Percentiles rank a stretch among this genome's conserved stretches.
These are phyloP conservation scores for Pseudevernia furfuracea DNA, from an alignment of 495 filamentous ascomycete species.

Conservation along the genomic window DNA sequence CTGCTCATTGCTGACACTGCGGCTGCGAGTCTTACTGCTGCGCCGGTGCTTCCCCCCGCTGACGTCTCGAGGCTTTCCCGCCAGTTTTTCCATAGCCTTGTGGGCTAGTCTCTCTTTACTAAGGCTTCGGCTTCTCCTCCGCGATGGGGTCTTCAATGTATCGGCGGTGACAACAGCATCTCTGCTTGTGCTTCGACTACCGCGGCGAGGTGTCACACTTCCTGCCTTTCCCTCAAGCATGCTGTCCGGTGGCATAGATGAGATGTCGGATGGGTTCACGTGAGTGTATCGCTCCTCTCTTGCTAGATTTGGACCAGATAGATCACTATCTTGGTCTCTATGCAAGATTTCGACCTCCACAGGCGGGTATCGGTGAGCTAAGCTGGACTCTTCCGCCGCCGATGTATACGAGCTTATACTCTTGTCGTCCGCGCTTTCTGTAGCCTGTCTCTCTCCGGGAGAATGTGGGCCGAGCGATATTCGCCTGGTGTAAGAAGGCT, in stretches of 20 bases:
- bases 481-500: slow-evolving; percentile 57
- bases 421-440: slow-evolving; percentile 46
- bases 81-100: slow-evolving; percentile 61
- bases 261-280: slow-evolving; percentile 69
- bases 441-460: slow-evolving; percentile 45
- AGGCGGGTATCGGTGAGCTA: slow-evolving; percentile 56
- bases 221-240: slow-evolving; percentile 64
- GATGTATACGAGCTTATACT: slow-evolving; percentile 60
- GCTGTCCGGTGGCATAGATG: slow-evolving; percentile 82
- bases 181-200: slow-evolving; percentile 52
- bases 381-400: slow-evolving; percentile 67
- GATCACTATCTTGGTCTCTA: slow-evolving; percentile 48
- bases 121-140: slow-evolving; percentile 61
- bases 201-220: slow-evolving; percentile 41
- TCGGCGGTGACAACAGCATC: slow-evolving; percentile 43
- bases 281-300: slow-evolving; percentile 53
- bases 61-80: slow-evolving; percentile 41
- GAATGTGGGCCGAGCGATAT: slow-evolving; percentile 51
- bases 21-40: slow-evolving; percentile 46
- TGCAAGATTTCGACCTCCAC: slow-evolving; percentile 79
- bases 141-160: slow-evolving; percentile 55
- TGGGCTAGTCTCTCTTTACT: slow-evolving; percentile 67
- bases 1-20: slow-evolving; percentile 58
- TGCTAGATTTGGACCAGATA: slow-evolving; percentile 39
- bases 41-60: slow-evolving; percentile 45